phyloP scores from a whole-genome alignment of 2,329 filamentous ascomycete genomes.

The Fusarium praegraminearum region DNA sequence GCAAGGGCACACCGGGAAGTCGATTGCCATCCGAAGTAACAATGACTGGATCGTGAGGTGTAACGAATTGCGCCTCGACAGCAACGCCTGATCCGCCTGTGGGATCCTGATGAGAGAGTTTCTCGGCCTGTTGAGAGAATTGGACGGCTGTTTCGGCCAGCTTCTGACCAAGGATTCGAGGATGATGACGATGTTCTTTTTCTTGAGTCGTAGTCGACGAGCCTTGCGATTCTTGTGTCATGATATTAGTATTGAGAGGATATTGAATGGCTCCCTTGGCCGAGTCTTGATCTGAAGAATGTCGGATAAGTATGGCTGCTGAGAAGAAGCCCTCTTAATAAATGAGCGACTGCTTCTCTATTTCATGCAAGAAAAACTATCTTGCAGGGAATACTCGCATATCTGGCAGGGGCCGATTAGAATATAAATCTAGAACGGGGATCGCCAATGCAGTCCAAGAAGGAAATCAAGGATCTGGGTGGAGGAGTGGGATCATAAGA shows the following conservation, averaged over 20 bases:
- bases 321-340: background rate
- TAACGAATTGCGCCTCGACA: constrained; percentile 73
- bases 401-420: constrained; percentile 12
- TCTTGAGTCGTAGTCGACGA: constrained; percentile 18
- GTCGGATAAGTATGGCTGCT: background rate
- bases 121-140: constrained; percentile 72
- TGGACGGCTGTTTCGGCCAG: constrained; percentile 61
- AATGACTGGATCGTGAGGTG: constrained; percentile 78
- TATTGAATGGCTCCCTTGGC: background rate
- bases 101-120: constrained; percentile 60
- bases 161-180: constrained; percentile 39
- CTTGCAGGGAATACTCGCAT: constrained; percentile 19
- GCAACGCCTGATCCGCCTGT: constrained; percentile 59
- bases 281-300: background rate
- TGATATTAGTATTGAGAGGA: constrained; percentile 4
- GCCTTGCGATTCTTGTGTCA: constrained; percentile 31
- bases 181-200: constrained; percentile 9
- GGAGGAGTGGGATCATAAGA: constrained; percentile 26
- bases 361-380: constrained; percentile 15
- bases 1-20: constrained; percentile 75
- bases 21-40: constrained; percentile 74
- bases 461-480: constrained; percentile 12
- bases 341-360: background rate
- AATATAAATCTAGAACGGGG: constrained; percentile 10
- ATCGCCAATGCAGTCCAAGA: constrained; percentile 6